These are phyloP conservation scores for Pseudocohnilembus persalinus DNA, from an alignment of 169 alveolate species.

Conservation along the genomic window DNA sequence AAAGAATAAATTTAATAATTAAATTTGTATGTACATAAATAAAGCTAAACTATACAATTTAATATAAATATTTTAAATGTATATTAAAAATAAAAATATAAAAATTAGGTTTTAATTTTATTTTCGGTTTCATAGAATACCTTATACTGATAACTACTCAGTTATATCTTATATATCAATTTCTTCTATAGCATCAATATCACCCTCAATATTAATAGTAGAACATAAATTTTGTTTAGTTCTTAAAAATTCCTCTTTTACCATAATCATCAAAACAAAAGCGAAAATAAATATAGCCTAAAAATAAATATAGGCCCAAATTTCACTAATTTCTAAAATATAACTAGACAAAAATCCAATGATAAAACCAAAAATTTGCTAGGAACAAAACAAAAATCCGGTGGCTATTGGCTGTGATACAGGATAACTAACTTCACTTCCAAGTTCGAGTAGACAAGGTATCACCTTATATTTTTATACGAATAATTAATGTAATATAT, in stretches of 20 bases:
- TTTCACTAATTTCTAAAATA: neutral
- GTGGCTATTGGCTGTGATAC: neutral
- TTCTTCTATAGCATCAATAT: neutral
- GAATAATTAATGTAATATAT: neutral
- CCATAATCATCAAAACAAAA: neutral
- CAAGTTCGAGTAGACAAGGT: slow-evolving; percentile 1
- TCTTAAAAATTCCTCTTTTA: neutral
- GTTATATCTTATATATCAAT: neutral
- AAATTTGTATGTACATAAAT: too few species aligned
- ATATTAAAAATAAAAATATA: too few species aligned
- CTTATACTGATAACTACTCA: neutral
- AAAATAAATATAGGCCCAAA: neutral
- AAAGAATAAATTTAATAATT: too few species aligned
- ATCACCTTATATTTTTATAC: neutral
- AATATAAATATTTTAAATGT: too few species aligned
- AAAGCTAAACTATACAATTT: too few species aligned
- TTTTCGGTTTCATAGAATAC: neutral
- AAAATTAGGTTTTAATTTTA: too few species aligned
- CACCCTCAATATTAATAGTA: neutral
- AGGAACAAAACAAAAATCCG: neutral
- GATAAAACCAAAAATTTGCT: neutral
- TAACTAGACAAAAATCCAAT: neutral
- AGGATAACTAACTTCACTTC: slow-evolving; percentile 13
- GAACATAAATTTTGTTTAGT: neutral
- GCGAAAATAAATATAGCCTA: neutral